A percentile compares a stretch with the other conserved stretches of the same genome.
These are phyloP conservation scores for Trapa bicornis DNA, from an alignment of 345 rosid genomes.

Conservation along the genomic window DNA sequence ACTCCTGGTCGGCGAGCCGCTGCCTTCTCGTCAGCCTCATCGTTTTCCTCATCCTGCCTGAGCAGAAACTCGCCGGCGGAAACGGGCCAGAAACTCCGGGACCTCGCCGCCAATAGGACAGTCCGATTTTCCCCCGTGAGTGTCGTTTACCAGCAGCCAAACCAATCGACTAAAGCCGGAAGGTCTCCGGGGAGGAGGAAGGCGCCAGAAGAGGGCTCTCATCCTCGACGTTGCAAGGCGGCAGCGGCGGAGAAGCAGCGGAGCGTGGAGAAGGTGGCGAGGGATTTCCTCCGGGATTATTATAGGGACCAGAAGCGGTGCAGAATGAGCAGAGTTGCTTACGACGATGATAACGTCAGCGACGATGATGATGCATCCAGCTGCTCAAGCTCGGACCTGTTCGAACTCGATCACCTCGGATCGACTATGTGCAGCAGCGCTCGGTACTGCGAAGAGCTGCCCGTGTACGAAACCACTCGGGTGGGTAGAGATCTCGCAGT, in stretches of 20 bases:
- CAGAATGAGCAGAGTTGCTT: slow-evolving; percentile 2
- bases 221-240: slow-evolving; percentile 2
- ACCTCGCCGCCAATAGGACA: slow-evolving; percentile 36
- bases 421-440: slow-evolving; percentile 11
- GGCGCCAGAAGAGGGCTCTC: not conserved
- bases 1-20: slow-evolving; percentile 29
- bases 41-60: slow-evolving; percentile 72
- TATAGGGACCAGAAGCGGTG: slow-evolving; percentile 27
- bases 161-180: slow-evolving; percentile 16
- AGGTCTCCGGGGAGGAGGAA: slow-evolving; percentile 10
- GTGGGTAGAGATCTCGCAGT: slow-evolving; percentile 44
- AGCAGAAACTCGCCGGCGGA: slow-evolving; percentile 22
- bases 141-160: slow-evolving; percentile 20
- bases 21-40: slow-evolving; percentile 53
- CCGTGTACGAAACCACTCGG: slow-evolving; percentile 59
- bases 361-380: slow-evolving; percentile 38
- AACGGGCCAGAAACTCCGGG: slow-evolving; percentile 40
- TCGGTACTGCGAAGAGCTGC: slow-evolving; percentile 41
- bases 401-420: slow-evolving; percentile 36
- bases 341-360: not conserved
- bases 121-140: slow-evolving; percentile 67
- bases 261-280: slow-evolving; percentile 34
- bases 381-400: slow-evolving; percentile 44
- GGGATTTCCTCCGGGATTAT: slow-evolving; percentile 30
- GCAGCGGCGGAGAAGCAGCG: slow-evolving; percentile 16